These are phyloP conservation scores for Kalmusia sp. DNA, from an alignment of 2,329 filamentous ascomycete species.

Conservation along the genomic window DNA sequence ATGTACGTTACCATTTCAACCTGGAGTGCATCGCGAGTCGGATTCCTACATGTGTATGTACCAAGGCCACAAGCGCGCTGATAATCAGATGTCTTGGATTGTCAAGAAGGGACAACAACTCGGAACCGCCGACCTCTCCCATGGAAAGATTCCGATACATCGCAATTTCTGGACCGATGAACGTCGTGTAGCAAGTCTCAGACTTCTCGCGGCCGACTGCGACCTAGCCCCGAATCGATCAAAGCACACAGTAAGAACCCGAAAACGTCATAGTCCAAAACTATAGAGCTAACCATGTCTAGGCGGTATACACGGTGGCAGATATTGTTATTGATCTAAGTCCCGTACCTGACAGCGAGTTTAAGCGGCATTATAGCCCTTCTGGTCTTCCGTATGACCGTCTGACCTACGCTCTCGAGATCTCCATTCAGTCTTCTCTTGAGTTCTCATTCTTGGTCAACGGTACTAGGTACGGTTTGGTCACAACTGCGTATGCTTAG, in stretches of 20 bases:
- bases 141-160: background rate
- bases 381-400: background rate
- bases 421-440: slow-evolving; percentile 24
- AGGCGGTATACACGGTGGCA: slow-evolving; percentile 19
- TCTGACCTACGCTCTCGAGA: slow-evolving; percentile 7
- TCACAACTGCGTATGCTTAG: slow-evolving; percentile 24
- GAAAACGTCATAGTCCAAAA: too few species aligned
- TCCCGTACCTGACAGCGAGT: slow-evolving; percentile 10
- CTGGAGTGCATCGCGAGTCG: slow-evolving; percentile 3
- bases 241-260: slow-evolving; percentile 10
- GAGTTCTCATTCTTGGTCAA: slow-evolving; percentile 24
- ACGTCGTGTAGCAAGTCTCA: fast-evolving
- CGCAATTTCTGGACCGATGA: background rate
- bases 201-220: slow-evolving; percentile 10
- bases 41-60: slow-evolving; percentile 15
- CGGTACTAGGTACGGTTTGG: slow-evolving; percentile 19
- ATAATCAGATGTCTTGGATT: slow-evolving; percentile 20
- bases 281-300: background rate
- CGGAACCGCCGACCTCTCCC: background rate
- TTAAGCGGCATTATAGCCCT: background rate
- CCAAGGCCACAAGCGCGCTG: slow-evolving; percentile 4
- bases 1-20: background rate
- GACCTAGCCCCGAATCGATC: slow-evolving; percentile 8
- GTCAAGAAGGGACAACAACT: slow-evolving; percentile 28
- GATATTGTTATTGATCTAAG: slow-evolving; percentile 17